phyloP scores from a whole-genome alignment of 106 monocot species.

The Posidonia australis region DNA sequence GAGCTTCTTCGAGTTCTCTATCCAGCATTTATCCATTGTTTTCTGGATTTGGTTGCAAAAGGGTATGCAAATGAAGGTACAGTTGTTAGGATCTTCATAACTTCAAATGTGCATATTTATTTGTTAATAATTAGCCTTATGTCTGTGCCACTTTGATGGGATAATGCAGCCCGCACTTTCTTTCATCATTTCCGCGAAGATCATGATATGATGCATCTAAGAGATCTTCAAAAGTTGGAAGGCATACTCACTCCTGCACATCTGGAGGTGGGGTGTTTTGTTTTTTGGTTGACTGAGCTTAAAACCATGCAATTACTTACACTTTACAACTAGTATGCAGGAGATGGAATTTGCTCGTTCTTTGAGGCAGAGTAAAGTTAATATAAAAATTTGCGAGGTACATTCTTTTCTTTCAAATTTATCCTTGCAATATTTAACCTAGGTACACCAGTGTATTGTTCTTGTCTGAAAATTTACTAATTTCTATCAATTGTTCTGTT shows the following conservation, averaged over 20 bases:
- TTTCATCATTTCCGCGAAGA: slow-evolving; percentile 80
- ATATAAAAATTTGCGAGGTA: slow-evolving; percentile 93
- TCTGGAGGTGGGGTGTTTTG: slow-evolving; percentile 50
- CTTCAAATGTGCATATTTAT: neutral
- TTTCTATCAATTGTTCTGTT: neutral
- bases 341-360: slow-evolving; percentile 89
- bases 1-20: slow-evolving; percentile 89
- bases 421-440: neutral
- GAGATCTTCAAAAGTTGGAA: slow-evolving; percentile 96
- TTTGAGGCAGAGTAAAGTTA: slow-evolving; percentile 72
- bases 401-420: slow-evolving; percentile 1
- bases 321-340: slow-evolving; percentile 26
- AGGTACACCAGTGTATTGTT: too few relatives aligned
- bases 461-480: neutral
- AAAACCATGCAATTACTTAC: neutral
- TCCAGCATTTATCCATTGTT: slow-evolving; percentile 91
- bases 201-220: slow-evolving; percentile 82
- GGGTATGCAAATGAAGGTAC: slow-evolving; percentile 82
- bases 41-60: slow-evolving; percentile 89
- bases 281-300: neutral
- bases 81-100: neutral
- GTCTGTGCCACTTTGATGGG: neutral
- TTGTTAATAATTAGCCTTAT: neutral
- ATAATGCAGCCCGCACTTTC: slow-evolving; percentile 68
- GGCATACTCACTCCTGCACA: slow-evolving; percentile 92